Evolutionary conservation across 257 asterid genomes (phyloP).

Genomic region (Lycium barbarum): DNA sequence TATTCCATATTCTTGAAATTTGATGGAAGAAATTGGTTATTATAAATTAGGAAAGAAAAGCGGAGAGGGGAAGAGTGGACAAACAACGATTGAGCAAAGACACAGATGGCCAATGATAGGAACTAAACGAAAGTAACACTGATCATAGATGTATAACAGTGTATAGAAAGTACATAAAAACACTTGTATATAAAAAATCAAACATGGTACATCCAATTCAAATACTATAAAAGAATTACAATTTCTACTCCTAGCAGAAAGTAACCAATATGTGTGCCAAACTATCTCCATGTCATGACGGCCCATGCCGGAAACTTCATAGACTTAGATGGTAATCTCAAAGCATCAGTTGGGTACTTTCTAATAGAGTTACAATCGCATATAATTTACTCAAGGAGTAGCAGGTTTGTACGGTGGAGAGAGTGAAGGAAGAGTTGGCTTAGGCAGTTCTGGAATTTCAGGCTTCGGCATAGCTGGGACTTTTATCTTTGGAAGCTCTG

Average conservation of each 20-base stretch:
- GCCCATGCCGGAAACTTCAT: background rate
- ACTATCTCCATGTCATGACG: background rate
- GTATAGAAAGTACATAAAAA: background rate
- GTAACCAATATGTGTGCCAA: background rate
- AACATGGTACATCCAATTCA: conserved; percentile 19
- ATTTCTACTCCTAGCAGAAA: background rate
- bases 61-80: background rate
- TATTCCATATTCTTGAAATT: background rate
- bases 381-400: conserved; percentile 16
- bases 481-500: conserved; percentile 24
- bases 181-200: background rate
- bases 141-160: background rate
- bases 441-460: background rate
- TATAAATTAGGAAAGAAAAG: background rate
- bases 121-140: background rate
- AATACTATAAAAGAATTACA: background rate
- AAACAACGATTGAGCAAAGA: background rate
- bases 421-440: conserved; percentile 16
- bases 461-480: conserved; percentile 27
- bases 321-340: background rate
- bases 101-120: background rate
- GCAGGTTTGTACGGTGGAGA: conserved; percentile 27
- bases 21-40: background rate
- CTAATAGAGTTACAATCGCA: too few relatives aligned
- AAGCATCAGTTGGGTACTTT: background rate